Base-by-base conservation (phyloP, 2,329 filamentous ascomycete species). In the Claviceps maximensis region DNA sequence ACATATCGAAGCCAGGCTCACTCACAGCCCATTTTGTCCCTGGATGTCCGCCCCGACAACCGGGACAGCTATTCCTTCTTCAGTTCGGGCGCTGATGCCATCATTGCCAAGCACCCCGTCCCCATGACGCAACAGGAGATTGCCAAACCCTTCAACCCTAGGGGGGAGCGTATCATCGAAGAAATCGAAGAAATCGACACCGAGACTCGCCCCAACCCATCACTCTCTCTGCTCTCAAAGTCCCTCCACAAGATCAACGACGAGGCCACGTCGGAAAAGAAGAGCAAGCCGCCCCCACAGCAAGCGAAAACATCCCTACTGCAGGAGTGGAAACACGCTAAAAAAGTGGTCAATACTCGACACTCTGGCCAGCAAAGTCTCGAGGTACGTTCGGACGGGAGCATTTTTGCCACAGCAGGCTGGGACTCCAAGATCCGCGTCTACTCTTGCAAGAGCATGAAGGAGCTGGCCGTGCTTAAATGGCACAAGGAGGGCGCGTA, bases 401-500 rank as follows among this genome's bases (percentile, higher is more conserved):
- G 80, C 57, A 77, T 98, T 4, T 86, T 96, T 58, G 88, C 86
- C 3, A 97, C 91, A 0, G 91, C 88, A 0, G 93, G 93, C 3
- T 98, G 93, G 93, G 93, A 98, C 66, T 78, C 82, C 1, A 80
- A 83, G 48, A 74, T 90, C 1, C 76, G 93, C 9, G 82, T 97
- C 1, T 98, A 97, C 67, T 86, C 85, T 3, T 71, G 77, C 47
- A 89, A 85, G 67, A 86, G 82, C 0, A 76, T 97, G 74, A 87
- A 84, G 62, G 90, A 97, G 67, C 69, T 97, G 12, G 93, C 91
- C 0, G 89, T 96, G 52, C 71, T 97, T 57, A 95, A 94, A 68
- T 97, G 91, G 91, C 93, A 97, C 68, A 83, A 85, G 59, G 84
- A 87, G 33, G 90, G 90, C 1, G 90, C 88, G 58, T 96, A 93